Evolutionary conservation across 306 rosid species (phyloP).

Genomic region (Lotus japonicus): DNA sequence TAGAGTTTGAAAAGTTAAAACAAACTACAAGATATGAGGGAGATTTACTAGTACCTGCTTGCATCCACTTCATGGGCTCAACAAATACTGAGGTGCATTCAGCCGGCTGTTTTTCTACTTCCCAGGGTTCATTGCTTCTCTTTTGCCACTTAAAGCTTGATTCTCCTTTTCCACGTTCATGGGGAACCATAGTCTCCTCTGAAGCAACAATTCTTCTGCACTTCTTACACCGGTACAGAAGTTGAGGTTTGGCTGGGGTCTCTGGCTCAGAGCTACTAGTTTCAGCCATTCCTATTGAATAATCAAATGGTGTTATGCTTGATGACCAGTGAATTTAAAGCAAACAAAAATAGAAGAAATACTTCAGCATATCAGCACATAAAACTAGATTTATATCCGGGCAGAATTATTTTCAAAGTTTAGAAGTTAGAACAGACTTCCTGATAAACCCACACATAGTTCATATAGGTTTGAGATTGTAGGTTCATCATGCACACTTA

Average conservation of each 20-base stretch:
- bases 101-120: constrained; percentile 26
- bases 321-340: constrained; percentile 14
- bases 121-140: constrained; percentile 38
- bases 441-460: too few relatives aligned
- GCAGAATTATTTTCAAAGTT: too few relatives aligned
- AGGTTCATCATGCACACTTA: too few relatives aligned
- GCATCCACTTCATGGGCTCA: constrained; percentile 90
- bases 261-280: constrained; percentile 32
- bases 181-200: constrained; percentile 52
- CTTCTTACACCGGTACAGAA: constrained; percentile 66
- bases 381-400: too few relatives aligned
- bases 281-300: constrained; percentile 35
- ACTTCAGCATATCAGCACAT: neutral
- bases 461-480: too few relatives aligned
- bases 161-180: constrained; percentile 68
- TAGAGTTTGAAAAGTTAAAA: neutral
- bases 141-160: constrained; percentile 66
- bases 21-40: neutral
- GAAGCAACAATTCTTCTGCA: constrained; percentile 80
- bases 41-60: constrained; percentile 43
- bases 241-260: constrained; percentile 33
- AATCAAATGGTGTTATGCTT: constrained; percentile 11
- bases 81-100: constrained; percentile 80
- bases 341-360: neutral
- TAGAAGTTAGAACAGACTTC: too few relatives aligned